Evolutionary conservation across 2,329 filamentous ascomycete genomes (phyloP).

Genomic region (Ustilaginoidea virens): DNA sequence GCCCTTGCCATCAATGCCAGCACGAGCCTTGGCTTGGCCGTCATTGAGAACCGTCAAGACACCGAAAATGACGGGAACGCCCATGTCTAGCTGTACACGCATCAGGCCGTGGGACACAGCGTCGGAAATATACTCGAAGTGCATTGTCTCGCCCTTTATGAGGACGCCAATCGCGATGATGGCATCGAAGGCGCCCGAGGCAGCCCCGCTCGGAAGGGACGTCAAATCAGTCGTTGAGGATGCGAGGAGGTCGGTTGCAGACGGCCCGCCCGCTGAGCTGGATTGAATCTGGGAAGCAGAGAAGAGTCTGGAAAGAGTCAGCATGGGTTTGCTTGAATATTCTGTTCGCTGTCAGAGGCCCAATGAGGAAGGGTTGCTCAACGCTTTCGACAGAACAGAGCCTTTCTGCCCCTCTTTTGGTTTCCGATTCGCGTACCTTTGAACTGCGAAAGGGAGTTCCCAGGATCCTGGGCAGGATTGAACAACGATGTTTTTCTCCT

Average conservation of each 20-base stretch:
- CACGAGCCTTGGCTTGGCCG: conserved; percentile 72
- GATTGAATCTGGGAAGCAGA: conserved; percentile 76
- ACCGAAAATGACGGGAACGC: conserved; percentile 83
- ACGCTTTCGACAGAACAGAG: too few relatives aligned
- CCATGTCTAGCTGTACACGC: conserved; percentile 80
- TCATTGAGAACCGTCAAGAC: conserved; percentile 79
- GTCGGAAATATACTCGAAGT: conserved; percentile 97
- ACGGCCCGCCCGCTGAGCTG: conserved; percentile 41
- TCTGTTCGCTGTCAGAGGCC: not conserved
- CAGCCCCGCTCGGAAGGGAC: conserved; percentile 23
- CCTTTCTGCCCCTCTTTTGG: too few relatives aligned
- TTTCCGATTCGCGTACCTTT: too few relatives aligned
- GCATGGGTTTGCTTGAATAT: conserved; percentile 9
- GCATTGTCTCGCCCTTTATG: conserved; percentile 98
- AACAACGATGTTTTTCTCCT: conserved; percentile 72
- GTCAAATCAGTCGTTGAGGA: conserved; percentile 53
- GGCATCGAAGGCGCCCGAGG: conserved; percentile 67
- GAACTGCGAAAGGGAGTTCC: conserved; percentile 82
- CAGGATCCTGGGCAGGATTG: conserved; percentile 89
- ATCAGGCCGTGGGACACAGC: conserved; percentile 83
- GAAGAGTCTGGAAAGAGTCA: conserved; percentile 45
- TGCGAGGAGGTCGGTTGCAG: conserved; percentile 64
- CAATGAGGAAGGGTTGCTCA: too few relatives aligned
- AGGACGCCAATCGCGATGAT: conserved; percentile 90
- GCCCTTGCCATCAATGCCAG: conserved; percentile 49